Percentiles rank a stretch among this genome's conserved stretches.
Conservation (phyloP, 2,329 filamentous ascomycete species). For the Beauveria caledonica region DNA sequence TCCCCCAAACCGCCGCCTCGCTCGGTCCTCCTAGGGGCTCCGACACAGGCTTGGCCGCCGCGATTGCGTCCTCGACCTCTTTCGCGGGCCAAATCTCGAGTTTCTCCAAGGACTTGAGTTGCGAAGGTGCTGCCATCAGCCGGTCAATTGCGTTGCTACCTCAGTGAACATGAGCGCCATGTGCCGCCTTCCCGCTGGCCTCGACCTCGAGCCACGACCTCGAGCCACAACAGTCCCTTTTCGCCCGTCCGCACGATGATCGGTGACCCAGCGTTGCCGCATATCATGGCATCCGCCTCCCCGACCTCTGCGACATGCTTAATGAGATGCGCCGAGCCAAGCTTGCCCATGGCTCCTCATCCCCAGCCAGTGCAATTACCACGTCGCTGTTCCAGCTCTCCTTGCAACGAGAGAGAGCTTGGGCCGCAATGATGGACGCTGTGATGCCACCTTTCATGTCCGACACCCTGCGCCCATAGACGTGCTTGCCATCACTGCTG, state of each 20-base stretch:
- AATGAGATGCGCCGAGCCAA: conserved; percentile 11
- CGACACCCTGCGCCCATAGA: conserved; percentile 12
- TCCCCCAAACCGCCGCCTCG: conserved; percentile 6
- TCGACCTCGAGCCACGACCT: conserved; percentile 12
- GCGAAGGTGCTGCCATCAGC: conserved; percentile 1
- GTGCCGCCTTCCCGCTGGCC: conserved; percentile 9
- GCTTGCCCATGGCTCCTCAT: conserved; percentile 13
- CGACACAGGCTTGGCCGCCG: conserved; percentile 6
- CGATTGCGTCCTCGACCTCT: conserved; percentile 1
- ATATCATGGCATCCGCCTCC: conserved; percentile 12
- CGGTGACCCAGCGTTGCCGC: conserved; percentile 12
- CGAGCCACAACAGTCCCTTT: conserved; percentile 14
- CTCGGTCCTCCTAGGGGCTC: conserved; percentile 11
- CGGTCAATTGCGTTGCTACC: conserved; percentile 12
- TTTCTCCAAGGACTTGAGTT: conserved; percentile 9
- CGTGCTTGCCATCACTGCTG: conserved; percentile 9
- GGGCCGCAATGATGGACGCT: conserved; percentile 10
- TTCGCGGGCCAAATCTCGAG: background rate
- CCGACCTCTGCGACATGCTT: conserved; percentile 3
- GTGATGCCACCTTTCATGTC: conserved; percentile 14
- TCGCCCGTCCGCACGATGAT: conserved; percentile 11
- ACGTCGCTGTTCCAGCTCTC: conserved; percentile 10
- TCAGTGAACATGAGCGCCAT: conserved; percentile 13
- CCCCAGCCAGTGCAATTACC: conserved; percentile 12
- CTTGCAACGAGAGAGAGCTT: conserved; percentile 1